Percentiles rank a stretch among this genome's conserved stretches.
These are phyloP conservation scores for Bassia scoparia DNA, from an alignment of 148 eudicot genomes.

Conservation along the genomic window DNA sequence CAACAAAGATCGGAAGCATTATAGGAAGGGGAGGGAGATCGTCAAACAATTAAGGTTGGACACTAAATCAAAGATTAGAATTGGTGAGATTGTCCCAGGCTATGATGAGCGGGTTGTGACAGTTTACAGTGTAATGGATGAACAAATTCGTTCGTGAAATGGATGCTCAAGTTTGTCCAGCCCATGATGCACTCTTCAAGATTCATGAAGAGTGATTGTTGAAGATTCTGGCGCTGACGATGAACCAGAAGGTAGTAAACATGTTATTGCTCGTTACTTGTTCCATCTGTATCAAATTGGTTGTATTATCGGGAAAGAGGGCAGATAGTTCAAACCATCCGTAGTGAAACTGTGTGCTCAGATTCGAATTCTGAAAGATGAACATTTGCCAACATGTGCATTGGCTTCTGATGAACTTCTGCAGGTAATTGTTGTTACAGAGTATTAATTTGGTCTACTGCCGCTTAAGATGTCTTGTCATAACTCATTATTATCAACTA, in stretches of 20 bases:
- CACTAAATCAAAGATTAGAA: slow-evolving; percentile 83
- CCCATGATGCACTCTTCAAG: slow-evolving; percentile 87
- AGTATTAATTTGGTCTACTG: no score
- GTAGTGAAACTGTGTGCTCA: slow-evolving; percentile 90
- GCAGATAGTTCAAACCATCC: slow-evolving; percentile 74
- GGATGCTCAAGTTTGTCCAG: slow-evolving; percentile 66
- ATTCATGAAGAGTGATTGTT: slow-evolving; percentile 83
- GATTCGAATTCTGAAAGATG: slow-evolving; percentile 78
- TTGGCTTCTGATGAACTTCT: no score
- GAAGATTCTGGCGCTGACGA: slow-evolving; percentile 58
- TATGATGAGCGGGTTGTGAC: slow-evolving; percentile 82
- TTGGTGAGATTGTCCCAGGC: slow-evolving; percentile 84
- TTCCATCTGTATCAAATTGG: slow-evolving; percentile 97
- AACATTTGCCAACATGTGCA: no score
- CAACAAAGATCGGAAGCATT: slow-evolving; percentile 84
- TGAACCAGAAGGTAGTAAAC: slow-evolving; percentile 48
- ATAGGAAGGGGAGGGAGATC: slow-evolving; percentile 98
- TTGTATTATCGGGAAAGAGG: slow-evolving; percentile 95
- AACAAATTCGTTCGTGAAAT: slow-evolving; percentile 55
- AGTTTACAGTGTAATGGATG: slow-evolving; percentile 69
- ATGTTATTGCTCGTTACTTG: slow-evolving; percentile 73
- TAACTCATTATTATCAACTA: slow-evolving; percentile 67
- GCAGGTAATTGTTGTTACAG: no score
- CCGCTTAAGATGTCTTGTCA: no score
- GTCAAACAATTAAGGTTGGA: slow-evolving; percentile 80